phyloP scores from a whole-genome alignment of 129 eudicot genomes.

The Flaveria trinervia region DNA sequence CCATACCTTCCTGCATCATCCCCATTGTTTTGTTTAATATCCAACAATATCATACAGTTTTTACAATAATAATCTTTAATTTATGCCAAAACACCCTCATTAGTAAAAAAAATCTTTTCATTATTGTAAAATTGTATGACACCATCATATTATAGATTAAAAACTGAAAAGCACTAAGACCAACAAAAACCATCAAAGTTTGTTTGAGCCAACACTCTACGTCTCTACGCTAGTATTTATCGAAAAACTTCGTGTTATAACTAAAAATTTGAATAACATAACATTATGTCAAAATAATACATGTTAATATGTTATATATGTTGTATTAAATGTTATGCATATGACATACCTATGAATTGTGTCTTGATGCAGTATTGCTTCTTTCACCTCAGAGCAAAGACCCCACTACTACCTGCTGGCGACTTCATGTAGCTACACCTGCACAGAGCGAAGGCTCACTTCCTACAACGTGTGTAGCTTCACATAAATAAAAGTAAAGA shows the following conservation, averaged over 20 bases:
- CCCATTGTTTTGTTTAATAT: constrained; percentile 9
- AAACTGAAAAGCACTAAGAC: too few relatives aligned
- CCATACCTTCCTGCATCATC: neutral
- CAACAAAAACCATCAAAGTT: too few relatives aligned
- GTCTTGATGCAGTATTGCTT: constrained; percentile 25
- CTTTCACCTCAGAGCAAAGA: constrained; percentile 22
- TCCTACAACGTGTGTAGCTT: constrained; percentile 27
- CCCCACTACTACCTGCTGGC: constrained; percentile 37
- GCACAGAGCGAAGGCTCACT: constrained; percentile 13
- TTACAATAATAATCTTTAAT: neutral
- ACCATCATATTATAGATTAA: too few relatives aligned
- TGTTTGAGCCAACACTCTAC: too few relatives aligned
- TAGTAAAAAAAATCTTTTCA: too few relatives aligned
- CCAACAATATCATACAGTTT: neutral
- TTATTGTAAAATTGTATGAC: too few relatives aligned
- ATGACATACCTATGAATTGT: neutral
- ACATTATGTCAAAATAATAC: too few relatives aligned
- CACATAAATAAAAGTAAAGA: neutral
- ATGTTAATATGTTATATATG: neutral
- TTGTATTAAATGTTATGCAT: constrained; percentile 5
- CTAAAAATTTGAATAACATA: too few relatives aligned
- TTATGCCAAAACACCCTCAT: neutral
- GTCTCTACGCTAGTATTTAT: too few relatives aligned
- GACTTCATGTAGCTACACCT: constrained; percentile 35
- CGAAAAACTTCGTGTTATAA: neutral